These are phyloP conservation scores for Rhizophagus clarus DNA, from an alignment of 192 early-diverging fungal genomes.

Conservation along the genomic window DNA sequence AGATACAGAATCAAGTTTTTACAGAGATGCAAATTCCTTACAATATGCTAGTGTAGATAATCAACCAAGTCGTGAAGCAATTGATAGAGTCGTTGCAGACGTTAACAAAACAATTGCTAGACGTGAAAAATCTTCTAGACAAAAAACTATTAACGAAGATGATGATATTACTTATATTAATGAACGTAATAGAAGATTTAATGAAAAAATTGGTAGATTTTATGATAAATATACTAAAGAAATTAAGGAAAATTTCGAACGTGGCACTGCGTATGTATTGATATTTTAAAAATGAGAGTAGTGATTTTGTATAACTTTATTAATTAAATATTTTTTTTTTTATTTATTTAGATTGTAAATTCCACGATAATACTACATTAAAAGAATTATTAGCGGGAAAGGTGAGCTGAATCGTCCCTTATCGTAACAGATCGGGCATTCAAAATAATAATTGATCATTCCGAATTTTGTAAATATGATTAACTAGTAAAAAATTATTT, in stretches of 20 bases:
- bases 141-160: conserved; percentile 69
- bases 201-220: conserved; percentile 93
- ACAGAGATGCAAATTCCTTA: conserved; percentile 68
- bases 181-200: conserved; percentile 92
- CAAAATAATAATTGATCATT: no score
- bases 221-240: conserved; percentile 96
- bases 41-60: conserved; percentile 60
- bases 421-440: no score
- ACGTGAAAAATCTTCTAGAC: conserved; percentile 66
- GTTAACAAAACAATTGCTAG: conserved; percentile 66
- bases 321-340: no score
- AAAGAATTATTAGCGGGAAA: no score
- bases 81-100: conserved; percentile 71
- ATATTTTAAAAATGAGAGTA: no score
- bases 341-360: no score
- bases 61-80: conserved; percentile 62
- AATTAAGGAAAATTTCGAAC: conserved; percentile 85
- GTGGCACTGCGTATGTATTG: conserved; percentile 68
- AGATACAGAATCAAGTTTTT: conserved; percentile 51
- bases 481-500: no score
- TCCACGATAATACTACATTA: no score
- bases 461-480: no score
- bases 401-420: no score
- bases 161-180: conserved; percentile 97
- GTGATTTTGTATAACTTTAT: no score